phyloP scores from a whole-genome alignment of 2,329 filamentous ascomycete genomes.

The Chalaropsis ovoidea region DNA sequence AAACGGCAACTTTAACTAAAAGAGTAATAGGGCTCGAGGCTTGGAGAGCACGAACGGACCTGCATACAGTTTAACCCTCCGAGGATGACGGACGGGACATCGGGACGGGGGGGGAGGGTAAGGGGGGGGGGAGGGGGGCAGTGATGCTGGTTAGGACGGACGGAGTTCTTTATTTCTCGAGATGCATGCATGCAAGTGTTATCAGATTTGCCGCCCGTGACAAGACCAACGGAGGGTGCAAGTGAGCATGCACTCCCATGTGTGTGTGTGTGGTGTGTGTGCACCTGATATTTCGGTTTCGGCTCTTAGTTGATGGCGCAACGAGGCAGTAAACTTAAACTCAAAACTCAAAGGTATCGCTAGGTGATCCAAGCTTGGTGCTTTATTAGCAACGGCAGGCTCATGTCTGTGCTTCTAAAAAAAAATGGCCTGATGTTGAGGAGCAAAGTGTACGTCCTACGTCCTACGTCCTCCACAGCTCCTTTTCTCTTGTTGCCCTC shows the following conservation, averaged over 20 bases:
- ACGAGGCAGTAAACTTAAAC: slow-evolving; percentile 11
- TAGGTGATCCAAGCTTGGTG: not conserved
- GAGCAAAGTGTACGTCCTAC: not conserved
- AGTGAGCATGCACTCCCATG: not conserved
- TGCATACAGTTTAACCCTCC: not conserved
- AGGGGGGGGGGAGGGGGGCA: no score
- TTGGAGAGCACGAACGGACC: not conserved
- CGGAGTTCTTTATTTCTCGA: slow-evolving; percentile 5
- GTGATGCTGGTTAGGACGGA: not conserved
- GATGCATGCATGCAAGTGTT: not conserved
- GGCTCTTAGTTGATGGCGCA: slow-evolving; percentile 4
- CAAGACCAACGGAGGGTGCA: not conserved
- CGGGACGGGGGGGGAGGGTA: no score
- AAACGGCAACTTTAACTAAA: not conserved
- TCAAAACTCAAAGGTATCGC: not conserved
- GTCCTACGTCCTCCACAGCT: not conserved
- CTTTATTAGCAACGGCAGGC: slow-evolving; percentile 3
- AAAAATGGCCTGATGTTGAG: slow-evolving; percentile 13
- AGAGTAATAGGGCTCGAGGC: not conserved
- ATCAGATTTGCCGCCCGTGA: not conserved
- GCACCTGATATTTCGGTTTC: not conserved
- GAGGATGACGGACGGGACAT: not conserved
- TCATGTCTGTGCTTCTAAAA: not conserved
- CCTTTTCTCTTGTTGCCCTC: not conserved
- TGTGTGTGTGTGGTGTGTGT: no score